Conservation (phyloP, 1,284 basidiomycete species). For the Amylostereum areolatum region DNA sequence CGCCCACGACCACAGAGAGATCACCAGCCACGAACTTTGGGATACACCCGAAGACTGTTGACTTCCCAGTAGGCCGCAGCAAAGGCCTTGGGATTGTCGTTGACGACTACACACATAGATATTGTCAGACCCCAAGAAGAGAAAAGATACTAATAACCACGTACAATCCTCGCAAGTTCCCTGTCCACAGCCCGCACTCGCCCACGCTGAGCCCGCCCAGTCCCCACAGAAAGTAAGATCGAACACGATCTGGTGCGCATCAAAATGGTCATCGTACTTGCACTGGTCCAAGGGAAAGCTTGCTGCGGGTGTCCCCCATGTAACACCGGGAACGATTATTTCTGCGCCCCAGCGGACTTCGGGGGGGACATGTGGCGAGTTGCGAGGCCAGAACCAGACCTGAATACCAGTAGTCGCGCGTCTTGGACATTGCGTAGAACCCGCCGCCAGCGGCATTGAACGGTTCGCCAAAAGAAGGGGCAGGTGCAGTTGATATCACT, state of each 20-base stretch:
- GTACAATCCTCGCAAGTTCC: constrained; percentile 35
- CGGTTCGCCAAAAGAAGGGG: constrained; percentile 38
- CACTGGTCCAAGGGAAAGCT: constrained; percentile 41
- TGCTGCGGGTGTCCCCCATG: constrained; percentile 45
- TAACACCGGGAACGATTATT: constrained; percentile 24
- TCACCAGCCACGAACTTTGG: too few relatives aligned
- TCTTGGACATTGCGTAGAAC: constrained; percentile 40
- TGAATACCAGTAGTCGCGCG: constrained; percentile 31
- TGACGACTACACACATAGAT: constrained; percentile 33
- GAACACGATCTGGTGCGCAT: constrained; percentile 45
- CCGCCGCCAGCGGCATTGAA: constrained; percentile 51
- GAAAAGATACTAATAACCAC: constrained; percentile 14
- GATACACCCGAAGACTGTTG: constrained; percentile 53
- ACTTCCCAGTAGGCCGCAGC: constrained; percentile 59
- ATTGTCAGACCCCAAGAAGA: constrained; percentile 1
- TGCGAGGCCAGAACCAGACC: constrained; percentile 51
- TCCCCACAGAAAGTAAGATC: constrained; percentile 52
- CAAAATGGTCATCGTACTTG: constrained; percentile 37
- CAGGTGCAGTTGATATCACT: not conserved
- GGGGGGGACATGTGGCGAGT: constrained; percentile 30
- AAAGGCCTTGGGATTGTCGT: constrained; percentile 49
- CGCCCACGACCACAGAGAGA: too few relatives aligned
- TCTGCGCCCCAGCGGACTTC: constrained; percentile 26
- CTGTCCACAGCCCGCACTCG: constrained; percentile 27
- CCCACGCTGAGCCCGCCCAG: constrained; percentile 38